Conservation (phyloP, 2,329 filamentous ascomycete species). For the Penicillium sp. region DNA sequence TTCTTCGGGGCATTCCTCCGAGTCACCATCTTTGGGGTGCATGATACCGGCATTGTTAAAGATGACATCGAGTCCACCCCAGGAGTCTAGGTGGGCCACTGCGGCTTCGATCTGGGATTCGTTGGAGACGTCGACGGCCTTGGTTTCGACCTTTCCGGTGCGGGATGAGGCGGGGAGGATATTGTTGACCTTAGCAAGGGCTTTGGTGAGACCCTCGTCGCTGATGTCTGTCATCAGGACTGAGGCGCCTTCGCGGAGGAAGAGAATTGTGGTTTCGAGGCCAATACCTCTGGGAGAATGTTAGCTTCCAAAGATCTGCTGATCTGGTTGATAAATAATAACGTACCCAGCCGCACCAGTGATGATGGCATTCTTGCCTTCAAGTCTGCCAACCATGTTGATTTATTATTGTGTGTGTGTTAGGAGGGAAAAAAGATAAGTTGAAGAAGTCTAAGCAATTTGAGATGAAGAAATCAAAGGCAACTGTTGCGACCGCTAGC, state of each 20-base stretch:
- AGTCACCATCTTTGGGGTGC: constrained; percentile 78
- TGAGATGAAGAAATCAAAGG: not conserved
- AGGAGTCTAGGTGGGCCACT: constrained; percentile 73
- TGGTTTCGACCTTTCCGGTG: constrained; percentile 21
- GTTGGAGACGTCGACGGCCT: constrained; percentile 71
- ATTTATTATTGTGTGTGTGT: not conserved
- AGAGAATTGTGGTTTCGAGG: constrained; percentile 85
- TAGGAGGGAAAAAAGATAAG: not conserved
- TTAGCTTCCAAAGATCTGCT: not conserved
- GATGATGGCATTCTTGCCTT: not conserved
- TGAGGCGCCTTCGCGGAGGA: constrained; percentile 80
- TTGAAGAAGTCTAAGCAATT: not conserved
- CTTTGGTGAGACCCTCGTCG: constrained; percentile 71
- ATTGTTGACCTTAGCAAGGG: constrained; percentile 71
- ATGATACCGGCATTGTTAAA: constrained; percentile 98
- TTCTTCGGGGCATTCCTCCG: constrained; percentile 78
- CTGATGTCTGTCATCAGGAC: constrained; percentile 86
- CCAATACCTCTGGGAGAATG: constrained; percentile 72
- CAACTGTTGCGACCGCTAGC: not conserved
- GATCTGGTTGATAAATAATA: too few relatives aligned
- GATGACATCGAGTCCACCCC: constrained; percentile 85
- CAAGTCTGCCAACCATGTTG: not conserved
- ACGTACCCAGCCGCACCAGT: constrained; percentile 69
- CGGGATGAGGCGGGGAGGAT: constrained; percentile 56
- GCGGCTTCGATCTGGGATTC: constrained; percentile 74